Conservation (phyloP, 306 rosid genomes). For the Citrullus mucosospermus region DNA sequence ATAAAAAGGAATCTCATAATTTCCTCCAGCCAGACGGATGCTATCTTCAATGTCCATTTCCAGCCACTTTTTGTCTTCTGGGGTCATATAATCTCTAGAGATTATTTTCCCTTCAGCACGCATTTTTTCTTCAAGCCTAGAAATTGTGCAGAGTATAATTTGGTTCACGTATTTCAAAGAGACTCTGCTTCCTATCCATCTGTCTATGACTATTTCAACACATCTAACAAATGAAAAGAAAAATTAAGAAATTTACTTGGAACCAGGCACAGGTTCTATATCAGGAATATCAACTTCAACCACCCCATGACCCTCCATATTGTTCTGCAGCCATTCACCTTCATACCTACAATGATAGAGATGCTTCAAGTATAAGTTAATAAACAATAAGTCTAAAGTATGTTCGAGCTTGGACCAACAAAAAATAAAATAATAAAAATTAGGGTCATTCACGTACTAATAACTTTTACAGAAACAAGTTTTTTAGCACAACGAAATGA, state of each 20-base stretch:
- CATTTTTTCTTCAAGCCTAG: conserved; percentile 81
- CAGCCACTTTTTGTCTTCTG: conserved; percentile 80
- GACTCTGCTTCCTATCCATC: background rate
- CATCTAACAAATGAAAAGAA: background rate
- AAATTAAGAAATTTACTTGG: conserved; percentile 44
- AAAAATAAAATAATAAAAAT: background rate
- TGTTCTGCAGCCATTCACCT: conserved; percentile 95
- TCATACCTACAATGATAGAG: conserved; percentile 52
- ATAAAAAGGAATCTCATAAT: conserved; percentile 50
- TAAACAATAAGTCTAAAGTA: conserved; percentile 8
- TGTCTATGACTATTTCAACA: background rate
- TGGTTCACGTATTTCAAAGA: background rate
- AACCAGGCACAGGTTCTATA: conserved; percentile 82
- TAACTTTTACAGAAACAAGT: background rate
- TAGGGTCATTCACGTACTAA: no score
- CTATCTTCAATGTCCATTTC: conserved; percentile 94
- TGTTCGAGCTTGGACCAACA: background rate
- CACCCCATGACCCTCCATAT: conserved; percentile 87
- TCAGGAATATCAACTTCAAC: conserved; percentile 89
- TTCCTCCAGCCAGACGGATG: conserved; percentile 39
- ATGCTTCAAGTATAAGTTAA: conserved; percentile 4
- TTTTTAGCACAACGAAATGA: background rate
- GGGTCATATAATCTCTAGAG: conserved; percentile 62
- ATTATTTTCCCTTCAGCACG: conserved; percentile 75
- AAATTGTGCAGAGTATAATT: conserved; percentile 17